Evolutionary conservation across 139 green algal species (phyloP), one percentile per base, ranked within the genome.

Genomic region (Diplosphaera chodatii): DNA sequence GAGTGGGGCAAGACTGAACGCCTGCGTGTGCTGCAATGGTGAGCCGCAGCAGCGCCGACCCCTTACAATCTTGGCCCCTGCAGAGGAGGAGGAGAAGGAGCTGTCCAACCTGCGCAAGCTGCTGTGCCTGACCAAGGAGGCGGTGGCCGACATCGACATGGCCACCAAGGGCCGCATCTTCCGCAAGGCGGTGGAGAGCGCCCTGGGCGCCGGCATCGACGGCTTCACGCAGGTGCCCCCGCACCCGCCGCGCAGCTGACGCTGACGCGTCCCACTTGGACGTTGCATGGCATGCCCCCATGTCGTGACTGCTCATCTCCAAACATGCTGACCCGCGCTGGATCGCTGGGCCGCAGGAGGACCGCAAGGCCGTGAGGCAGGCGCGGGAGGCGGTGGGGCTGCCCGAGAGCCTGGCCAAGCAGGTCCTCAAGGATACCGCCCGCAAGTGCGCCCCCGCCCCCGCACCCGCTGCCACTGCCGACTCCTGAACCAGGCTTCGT

Each of bases 51-150:
- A n/a, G n/a, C n/a, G n/a, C n/a, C n/a, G n/a, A n/a, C n/a, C n/a
- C n/a, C n/a, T n/a, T n/a, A n/a, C n/a, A n/a, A n/a, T n/a, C n/a
- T n/a, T n/a, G 18, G 34, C 25, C 18, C 31, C 18, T 68, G 64
- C 69, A 32, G 85, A 93, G 5, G 87, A 83, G 21, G 92, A 98
- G 73, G 82, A 82, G 66, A 70, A 73, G 34, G 86, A 89, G 33
- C 82, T 98, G 71, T 67, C 82, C 67, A 78, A 85, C 25, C 80
- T 96, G 63, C 84, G 88, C 28, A 80, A 87, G 69, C 84, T 97
- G 69, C 85, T 98, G 75, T 98, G 94, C 84, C 80, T 98, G 28
- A 85, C 84, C 18, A 72, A 83, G 34, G 66, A 72, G 1, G 75
- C 85, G 8, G 82, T 91, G 25, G 72, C 87, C 27, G 37, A 77